Conservation (phyloP, 495 filamentous ascomycete species). For the Talaromyces ruber region DNA sequence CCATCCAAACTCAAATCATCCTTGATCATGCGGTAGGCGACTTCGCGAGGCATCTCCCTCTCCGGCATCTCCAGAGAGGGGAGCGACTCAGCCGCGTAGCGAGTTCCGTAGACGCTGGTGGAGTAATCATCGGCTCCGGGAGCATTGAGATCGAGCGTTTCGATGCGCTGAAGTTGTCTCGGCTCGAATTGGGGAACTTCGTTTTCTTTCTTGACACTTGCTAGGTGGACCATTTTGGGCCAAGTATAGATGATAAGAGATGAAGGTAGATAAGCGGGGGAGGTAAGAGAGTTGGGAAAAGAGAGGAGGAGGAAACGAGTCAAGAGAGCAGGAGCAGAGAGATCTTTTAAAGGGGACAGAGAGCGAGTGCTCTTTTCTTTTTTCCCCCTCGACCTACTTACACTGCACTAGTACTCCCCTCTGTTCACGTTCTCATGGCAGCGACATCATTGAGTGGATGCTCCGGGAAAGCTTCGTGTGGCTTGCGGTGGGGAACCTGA, state of each 20-base stretch:
- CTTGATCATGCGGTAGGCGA: conserved; percentile 94
- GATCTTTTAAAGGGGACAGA: neutral
- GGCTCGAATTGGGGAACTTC: conserved; percentile 23
- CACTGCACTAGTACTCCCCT: neutral
- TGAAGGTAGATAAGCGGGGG: neutral
- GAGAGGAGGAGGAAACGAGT: neutral
- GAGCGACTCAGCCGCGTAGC: conserved; percentile 68
- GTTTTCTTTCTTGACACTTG: conserved; percentile 43
- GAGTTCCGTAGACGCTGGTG: conserved; percentile 75
- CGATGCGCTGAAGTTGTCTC: conserved; percentile 21
- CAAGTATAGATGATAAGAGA: neutral
- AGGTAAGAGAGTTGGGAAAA: neutral
- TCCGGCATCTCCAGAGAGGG: conserved; percentile 86
- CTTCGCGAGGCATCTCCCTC: conserved; percentile 73
- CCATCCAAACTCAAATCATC: conserved; percentile 85
- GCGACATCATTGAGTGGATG: neutral
- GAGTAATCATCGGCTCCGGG: conserved; percentile 50
- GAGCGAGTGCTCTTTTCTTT: neutral
- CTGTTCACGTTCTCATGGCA: neutral
- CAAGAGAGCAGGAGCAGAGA: neutral
- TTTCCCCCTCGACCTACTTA: neutral
- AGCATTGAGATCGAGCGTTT: conserved; percentile 24
- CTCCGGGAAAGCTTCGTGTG: neutral
- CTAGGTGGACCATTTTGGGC: conserved; percentile 58
- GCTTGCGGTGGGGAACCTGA: neutral